A percentile compares a stretch with the other conserved stretches of the same genome.
These are phyloP conservation scores for Skeletonema grethae DNA, from an alignment of 108 stramenopile species.

Conservation along the genomic window DNA sequence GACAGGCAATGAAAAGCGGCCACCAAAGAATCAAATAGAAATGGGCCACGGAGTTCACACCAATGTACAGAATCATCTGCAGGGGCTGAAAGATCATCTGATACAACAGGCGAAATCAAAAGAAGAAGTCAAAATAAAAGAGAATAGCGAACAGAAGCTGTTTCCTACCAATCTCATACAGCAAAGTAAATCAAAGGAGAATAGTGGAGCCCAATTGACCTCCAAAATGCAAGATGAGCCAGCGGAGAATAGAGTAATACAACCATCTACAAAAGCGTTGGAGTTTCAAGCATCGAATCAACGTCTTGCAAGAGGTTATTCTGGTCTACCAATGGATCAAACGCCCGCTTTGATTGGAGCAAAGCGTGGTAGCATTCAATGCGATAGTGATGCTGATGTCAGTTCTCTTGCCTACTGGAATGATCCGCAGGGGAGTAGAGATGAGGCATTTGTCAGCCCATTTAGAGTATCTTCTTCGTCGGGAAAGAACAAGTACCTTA, in stretches of 20 bases:
- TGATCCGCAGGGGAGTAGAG: conserved; percentile 68
- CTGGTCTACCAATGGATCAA: conserved; percentile 71
- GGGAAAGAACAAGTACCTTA: conserved; percentile 57
- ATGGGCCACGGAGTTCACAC: conserved; percentile 45
- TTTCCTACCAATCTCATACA: not conserved
- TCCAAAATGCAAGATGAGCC: not conserved
- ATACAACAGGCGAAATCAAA: conserved; percentile 7
- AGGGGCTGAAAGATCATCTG: conserved; percentile 27
- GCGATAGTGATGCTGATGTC: conserved; percentile 47
- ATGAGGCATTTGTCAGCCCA: conserved; percentile 66
- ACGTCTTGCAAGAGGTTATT: conserved; percentile 66
- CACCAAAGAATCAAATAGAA: not conserved
- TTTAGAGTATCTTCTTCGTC: conserved; percentile 38
- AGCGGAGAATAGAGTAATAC: not conserved
- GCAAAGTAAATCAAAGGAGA: not conserved
- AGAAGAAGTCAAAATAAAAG: conserved; percentile 1
- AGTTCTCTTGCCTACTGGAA: conserved; percentile 84
- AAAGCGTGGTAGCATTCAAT: conserved; percentile 63
- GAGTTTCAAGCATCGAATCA: conserved; percentile 2
- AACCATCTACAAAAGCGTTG: conserved; percentile 6
- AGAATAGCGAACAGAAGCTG: not conserved
- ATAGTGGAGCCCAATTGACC: not conserved
- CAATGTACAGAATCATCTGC: conserved; percentile 28
- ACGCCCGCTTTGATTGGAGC: conserved; percentile 84
- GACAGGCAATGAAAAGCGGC: conserved; percentile 2